Percentiles rank a stretch among this genome's conserved stretches.
phyloP scores from a whole-genome alignment of 495 filamentous ascomycete genomes.

The Haplographium delicatum region DNA sequence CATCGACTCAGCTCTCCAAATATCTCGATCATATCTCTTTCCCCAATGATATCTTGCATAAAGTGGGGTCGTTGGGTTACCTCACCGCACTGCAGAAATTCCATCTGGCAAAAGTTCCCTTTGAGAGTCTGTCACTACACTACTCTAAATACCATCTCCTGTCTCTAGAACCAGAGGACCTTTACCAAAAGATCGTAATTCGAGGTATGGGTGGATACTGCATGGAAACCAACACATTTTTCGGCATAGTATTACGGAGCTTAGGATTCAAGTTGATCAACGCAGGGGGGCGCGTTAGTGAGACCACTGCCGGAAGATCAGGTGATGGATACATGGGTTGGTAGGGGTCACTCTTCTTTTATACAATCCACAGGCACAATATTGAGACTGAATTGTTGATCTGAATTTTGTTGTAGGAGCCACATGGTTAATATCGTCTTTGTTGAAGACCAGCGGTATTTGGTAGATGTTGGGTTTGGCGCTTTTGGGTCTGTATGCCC shows the following conservation, averaged over 20 bases:
- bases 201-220: neutral
- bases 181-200: neutral
- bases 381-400: neutral
- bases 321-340: neutral
- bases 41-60: too few species aligned
- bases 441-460: neutral
- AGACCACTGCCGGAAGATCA: neutral
- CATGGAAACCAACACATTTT: neutral
- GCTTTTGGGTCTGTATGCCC: neutral
- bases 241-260: neutral
- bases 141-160: neutral
- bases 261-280: neutral
- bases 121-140: neutral
- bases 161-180: neutral
- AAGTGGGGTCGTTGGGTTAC: too few species aligned
- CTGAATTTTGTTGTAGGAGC: neutral
- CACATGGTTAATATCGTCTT: neutral
- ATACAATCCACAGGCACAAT: neutral
- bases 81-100: neutral
- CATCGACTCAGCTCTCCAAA: too few species aligned
- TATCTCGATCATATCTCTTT: too few species aligned
- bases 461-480: neutral
- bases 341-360: neutral
- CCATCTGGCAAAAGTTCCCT: neutral
- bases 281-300: neutral